Conservation (phyloP, 257 asterid species). For the Solanum chiquidenum region DNA sequence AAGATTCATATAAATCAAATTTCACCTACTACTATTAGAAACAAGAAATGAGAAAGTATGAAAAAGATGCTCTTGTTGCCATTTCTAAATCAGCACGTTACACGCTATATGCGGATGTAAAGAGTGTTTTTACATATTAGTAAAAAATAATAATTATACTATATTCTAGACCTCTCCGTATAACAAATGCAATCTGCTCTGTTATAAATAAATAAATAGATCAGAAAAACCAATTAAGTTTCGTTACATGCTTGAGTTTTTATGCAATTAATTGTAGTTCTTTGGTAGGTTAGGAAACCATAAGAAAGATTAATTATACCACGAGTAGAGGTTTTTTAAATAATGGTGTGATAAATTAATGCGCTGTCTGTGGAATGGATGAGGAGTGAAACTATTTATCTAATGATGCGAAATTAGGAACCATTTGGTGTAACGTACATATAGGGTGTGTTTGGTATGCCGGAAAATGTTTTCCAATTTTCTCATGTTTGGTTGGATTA, state of each 20-base stretch:
- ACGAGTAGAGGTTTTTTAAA: not conserved
- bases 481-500: too few relatives aligned
- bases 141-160: not conserved
- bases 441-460: too few relatives aligned
- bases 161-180: not conserved
- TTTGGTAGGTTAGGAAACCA: not conserved
- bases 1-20: not conserved
- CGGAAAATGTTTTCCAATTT: too few relatives aligned
- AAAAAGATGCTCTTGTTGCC: not conserved
- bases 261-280: not conserved
- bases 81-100: not conserved
- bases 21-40: not conserved
- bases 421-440: not conserved
- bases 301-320: not conserved
- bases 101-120: not conserved
- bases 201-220: not conserved
- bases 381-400: not conserved
- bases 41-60: not conserved
- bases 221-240: not conserved
- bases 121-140: not conserved
- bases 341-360: not conserved
- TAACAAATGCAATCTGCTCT: not conserved
- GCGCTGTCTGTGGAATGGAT: not conserved
- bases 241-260: not conserved
- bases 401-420: not conserved